phyloP scores from a whole-genome alignment of 148 eudicot genomes.

The Beta vulgaris region DNA sequence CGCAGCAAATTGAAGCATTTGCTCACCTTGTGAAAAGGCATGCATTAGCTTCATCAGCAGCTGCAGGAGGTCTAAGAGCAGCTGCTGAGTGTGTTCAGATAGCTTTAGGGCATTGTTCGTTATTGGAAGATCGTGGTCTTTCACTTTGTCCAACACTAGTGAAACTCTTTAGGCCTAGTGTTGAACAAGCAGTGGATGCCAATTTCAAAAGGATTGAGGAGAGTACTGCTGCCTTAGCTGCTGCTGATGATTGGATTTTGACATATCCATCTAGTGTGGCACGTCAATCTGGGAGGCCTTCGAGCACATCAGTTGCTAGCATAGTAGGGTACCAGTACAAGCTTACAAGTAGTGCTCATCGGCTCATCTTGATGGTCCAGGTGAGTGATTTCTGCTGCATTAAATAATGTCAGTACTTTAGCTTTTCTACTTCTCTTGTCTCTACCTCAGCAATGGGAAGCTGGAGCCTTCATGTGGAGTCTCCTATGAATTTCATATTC shows the following conservation, averaged over 20 bases:
- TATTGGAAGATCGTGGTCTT: conserved; percentile 86
- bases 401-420: neutral
- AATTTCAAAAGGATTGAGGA: conserved; percentile 91
- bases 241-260: conserved; percentile 95
- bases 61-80: conserved; percentile 96
- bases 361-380: conserved; percentile 92
- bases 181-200: conserved; percentile 92
- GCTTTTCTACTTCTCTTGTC: neutral
- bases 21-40: conserved; percentile 90
- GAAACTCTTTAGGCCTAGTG: conserved; percentile 84
- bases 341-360: conserved; percentile 95
- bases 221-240: conserved; percentile 90
- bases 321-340: conserved; percentile 61
- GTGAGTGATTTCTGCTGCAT: conserved; percentile 35
- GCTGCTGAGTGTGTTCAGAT: conserved; percentile 99
- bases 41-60: conserved; percentile 95
- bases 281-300: conserved; percentile 63
- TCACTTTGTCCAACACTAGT: conserved; percentile 85
- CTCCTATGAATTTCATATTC: too few species aligned
- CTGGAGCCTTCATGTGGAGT: conserved; percentile 8
- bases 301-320: conserved; percentile 40
- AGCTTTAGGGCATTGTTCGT: conserved; percentile 90
- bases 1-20: conserved; percentile 82
- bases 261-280: conserved; percentile 44
- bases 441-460: neutral